Conservation (phyloP, 176 grass and related monocot genomes). For the Oryza officinalis region DNA sequence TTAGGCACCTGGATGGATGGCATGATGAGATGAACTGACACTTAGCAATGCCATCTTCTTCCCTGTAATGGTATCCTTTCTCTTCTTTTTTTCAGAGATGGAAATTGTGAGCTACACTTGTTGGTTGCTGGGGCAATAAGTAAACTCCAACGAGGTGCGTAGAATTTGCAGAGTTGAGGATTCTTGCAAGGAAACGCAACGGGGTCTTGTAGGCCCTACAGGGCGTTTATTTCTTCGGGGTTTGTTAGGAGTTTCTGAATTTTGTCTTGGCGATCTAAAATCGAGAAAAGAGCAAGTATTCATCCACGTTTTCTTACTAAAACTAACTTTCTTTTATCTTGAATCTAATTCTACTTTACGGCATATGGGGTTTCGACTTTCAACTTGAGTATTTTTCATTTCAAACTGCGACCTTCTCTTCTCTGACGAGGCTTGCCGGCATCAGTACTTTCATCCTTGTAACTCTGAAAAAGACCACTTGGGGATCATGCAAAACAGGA, state of each 20-base stretch:
- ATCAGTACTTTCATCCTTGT: background rate
- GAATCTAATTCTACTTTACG: too few relatives aligned
- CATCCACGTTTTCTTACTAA: too few relatives aligned
- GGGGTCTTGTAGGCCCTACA: constrained; percentile 7
- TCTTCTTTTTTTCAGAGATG: background rate
- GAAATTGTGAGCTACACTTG: constrained; percentile 1
- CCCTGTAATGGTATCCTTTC: background rate
- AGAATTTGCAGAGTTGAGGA: constrained; percentile 29
- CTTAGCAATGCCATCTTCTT: constrained; percentile 24
- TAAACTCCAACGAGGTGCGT: constrained; percentile 3
- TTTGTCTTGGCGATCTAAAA: background rate
- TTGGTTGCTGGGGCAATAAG: constrained; percentile 37
- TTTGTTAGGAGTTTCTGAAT: background rate
- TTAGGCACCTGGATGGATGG: constrained; percentile 16
- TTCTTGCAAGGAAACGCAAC: constrained; percentile 45
- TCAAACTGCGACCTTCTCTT: background rate
- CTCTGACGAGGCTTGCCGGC: background rate
- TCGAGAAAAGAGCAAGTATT: too few relatives aligned
- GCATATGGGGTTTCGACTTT: background rate
- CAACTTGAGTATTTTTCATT: background rate
- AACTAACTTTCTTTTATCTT: too few relatives aligned
- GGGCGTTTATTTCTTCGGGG: constrained; percentile 1
- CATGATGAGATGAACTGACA: constrained; percentile 14
- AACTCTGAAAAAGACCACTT: too few relatives aligned
- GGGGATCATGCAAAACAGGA: too few relatives aligned